Conservation (phyloP, 1,284 basidiomycete species). For the Schizophyllum commune region DNA sequence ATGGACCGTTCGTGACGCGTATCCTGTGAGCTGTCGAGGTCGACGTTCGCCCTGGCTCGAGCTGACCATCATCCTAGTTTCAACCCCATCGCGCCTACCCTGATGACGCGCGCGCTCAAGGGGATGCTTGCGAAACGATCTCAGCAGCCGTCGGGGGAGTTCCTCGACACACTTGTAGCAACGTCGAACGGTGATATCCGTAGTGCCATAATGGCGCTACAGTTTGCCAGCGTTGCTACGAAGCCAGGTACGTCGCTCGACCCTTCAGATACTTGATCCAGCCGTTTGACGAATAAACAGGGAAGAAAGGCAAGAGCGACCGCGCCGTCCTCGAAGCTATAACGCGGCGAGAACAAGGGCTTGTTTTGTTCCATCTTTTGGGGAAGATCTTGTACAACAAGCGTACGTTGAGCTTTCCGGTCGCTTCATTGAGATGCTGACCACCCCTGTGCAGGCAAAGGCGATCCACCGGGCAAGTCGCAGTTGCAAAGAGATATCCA, state of each 20-base stretch:
- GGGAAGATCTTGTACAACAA: slow-evolving; percentile 97
- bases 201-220: slow-evolving; percentile 86
- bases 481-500: slow-evolving; percentile 48
- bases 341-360: slow-evolving; percentile 76
- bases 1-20: slow-evolving; percentile 62
- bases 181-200: slow-evolving; percentile 87
- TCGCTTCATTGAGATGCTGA: background rate
- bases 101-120: slow-evolving; percentile 76
- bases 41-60: no score
- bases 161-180: slow-evolving; percentile 69
- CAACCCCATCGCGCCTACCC: slow-evolving; percentile 84
- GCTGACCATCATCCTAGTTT: no score
- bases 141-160: slow-evolving; percentile 47
- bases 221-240: slow-evolving; percentile 62
- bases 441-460: slow-evolving; percentile 48
- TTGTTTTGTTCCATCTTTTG: slow-evolving; percentile 88
- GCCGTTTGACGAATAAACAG: slow-evolving; percentile 23
- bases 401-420: slow-evolving; percentile 40
- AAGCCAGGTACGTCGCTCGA: slow-evolving; percentile 18
- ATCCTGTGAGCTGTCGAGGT: slow-evolving; percentile 49
- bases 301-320: slow-evolving; percentile 19
- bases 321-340: slow-evolving; percentile 54
- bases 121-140: slow-evolving; percentile 45
- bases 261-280: background rate
- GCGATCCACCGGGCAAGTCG: slow-evolving; percentile 49